These are phyloP conservation scores for Cercis canadensis DNA, from an alignment of 306 rosid species.

Conservation along the genomic window DNA sequence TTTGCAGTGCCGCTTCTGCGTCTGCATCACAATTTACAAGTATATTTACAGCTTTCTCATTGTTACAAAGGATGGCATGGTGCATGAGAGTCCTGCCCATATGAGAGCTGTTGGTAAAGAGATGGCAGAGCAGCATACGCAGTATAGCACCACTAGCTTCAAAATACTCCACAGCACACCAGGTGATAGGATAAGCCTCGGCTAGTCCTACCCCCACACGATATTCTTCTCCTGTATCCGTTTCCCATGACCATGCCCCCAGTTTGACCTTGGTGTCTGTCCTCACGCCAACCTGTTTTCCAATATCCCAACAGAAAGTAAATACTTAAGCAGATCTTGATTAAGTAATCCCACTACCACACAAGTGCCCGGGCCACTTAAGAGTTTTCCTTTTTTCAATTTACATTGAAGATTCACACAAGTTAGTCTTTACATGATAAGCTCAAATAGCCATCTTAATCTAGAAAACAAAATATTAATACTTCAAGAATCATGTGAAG, in stretches of 20 bases:
- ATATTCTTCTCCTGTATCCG: slow-evolving; percentile 61
- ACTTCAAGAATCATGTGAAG: slow-evolving; percentile 28
- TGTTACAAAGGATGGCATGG: slow-evolving; percentile 67
- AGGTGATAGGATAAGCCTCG: slow-evolving; percentile 61
- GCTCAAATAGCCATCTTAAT: slow-evolving; percentile 10
- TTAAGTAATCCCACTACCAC: neutral
- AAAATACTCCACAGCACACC: slow-evolving; percentile 84
- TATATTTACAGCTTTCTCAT: slow-evolving; percentile 46
- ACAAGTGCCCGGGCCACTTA: too few species aligned
- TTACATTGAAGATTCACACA: neutral
- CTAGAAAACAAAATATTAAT: neutral
- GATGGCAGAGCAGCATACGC: slow-evolving; percentile 50
- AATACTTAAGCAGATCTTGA: neutral
- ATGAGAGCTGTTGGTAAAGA: slow-evolving; percentile 52
- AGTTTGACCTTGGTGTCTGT: slow-evolving; percentile 59
- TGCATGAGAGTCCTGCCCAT: slow-evolving; percentile 67
- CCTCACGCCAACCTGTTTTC: slow-evolving; percentile 57
- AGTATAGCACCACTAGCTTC: slow-evolving; percentile 66
- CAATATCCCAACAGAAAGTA: neutral
- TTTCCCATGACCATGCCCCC: slow-evolving; percentile 80
- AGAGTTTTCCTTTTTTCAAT: neutral
- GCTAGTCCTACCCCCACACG: slow-evolving; percentile 80
- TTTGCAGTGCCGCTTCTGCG: slow-evolving; percentile 42
- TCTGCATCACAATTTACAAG: slow-evolving; percentile 46
- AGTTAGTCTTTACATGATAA: neutral